These are phyloP conservation scores for Lactifluus rugatus DNA, from an alignment of 768 basidiomycete species.

Conservation along the genomic window DNA sequence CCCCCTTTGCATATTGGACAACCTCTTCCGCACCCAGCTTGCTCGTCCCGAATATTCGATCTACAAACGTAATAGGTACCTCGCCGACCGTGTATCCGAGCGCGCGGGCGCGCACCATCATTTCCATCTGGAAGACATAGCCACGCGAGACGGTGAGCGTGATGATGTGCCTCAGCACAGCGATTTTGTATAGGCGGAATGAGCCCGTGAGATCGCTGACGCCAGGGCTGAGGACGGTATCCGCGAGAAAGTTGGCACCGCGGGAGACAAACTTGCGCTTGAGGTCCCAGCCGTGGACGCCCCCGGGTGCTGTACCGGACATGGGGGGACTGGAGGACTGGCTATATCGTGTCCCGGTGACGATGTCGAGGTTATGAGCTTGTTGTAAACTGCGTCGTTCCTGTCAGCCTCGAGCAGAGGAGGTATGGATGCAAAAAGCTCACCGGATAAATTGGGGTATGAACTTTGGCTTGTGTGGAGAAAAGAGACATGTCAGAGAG, in stretches of 20 bases:
- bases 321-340: constrained; percentile 46
- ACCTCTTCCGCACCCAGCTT: constrained; percentile 85
- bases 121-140: constrained; percentile 98
- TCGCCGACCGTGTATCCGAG: constrained; percentile 83
- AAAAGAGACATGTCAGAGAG: not conserved
- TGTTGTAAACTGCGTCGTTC: constrained; percentile 55
- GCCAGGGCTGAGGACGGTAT: constrained; percentile 73
- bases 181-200: constrained; percentile 72
- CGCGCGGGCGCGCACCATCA: constrained; percentile 85
- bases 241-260: constrained; percentile 86
- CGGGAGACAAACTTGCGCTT: constrained; percentile 80
- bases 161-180: constrained; percentile 75
- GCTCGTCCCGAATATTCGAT: constrained; percentile 88
- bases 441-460: constrained; percentile 88
- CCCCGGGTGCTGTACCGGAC: constrained; percentile 60
- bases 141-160: constrained; percentile 77
- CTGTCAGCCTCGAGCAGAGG: not conserved
- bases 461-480: constrained; percentile 72
- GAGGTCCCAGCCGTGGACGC: constrained; percentile 89
- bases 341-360: constrained; percentile 86
- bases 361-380: constrained; percentile 83
- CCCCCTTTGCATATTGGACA: constrained; percentile 78
- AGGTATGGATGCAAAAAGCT: constrained; percentile 2
- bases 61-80: constrained; percentile 90
- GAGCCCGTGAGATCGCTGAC: constrained; percentile 88